phyloP scores from a whole-genome alignment of 257 asterid genomes.

The Przewalskia tangutica region DNA sequence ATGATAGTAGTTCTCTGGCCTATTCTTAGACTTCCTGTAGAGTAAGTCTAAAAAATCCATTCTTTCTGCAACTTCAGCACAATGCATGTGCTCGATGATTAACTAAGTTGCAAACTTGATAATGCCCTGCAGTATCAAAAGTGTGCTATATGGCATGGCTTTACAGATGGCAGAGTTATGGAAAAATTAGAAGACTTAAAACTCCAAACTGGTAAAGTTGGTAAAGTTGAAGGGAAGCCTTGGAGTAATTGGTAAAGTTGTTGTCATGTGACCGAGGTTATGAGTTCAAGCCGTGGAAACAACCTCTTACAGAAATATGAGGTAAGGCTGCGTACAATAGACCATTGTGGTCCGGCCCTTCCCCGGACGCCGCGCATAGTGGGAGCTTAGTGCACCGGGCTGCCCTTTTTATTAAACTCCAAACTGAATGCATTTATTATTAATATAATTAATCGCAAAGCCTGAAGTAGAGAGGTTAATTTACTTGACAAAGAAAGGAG shows the following conservation, averaged over 20 bases:
- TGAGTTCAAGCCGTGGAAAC: no score
- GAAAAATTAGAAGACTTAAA: conserved; percentile 40
- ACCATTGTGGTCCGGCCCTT: no score
- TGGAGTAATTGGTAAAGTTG: no score
- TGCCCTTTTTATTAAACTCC: neutral
- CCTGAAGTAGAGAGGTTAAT: conserved; percentile 69
- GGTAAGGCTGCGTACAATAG: no score
- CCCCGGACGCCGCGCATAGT: no score
- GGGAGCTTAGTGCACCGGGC: no score
- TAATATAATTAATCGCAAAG: conserved; percentile 20
- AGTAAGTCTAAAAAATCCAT: conserved; percentile 19
- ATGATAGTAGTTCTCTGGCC: no score
- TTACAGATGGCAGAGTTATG: conserved; percentile 66
- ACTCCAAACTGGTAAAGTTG: no score
- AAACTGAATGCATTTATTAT: conserved; percentile 50
- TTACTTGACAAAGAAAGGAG: conserved; percentile 51
- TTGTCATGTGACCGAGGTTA: no score
- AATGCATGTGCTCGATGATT: neutral
- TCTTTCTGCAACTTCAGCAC: neutral
- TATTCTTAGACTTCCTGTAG: conserved; percentile 40
- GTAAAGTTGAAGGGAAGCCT: no score
- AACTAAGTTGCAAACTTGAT: neutral
- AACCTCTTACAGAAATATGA: no score
- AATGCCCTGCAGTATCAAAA: conserved; percentile 38
- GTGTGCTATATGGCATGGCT: conserved; percentile 38